Evolutionary conservation across 306 rosid species (phyloP).

Genomic region (Inga leiocalycina): DNA sequence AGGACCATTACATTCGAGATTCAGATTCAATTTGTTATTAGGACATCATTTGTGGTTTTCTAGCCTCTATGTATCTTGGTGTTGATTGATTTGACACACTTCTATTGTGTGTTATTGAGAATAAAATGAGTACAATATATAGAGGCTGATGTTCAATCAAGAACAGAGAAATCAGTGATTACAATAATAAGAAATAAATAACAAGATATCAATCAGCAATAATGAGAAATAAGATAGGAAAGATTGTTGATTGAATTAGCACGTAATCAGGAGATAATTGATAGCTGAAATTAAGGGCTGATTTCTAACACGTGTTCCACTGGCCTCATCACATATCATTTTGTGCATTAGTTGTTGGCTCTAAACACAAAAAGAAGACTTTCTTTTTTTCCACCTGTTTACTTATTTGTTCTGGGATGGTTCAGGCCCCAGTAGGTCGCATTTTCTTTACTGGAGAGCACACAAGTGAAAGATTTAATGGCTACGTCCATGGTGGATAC

Average conservation of each 20-base stretch:
- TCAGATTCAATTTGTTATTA: constrained; percentile 14
- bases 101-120: no score
- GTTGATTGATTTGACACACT: no score
- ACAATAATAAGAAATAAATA: no score
- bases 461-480: constrained; percentile 83
- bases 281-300: no score
- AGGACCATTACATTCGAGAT: constrained; percentile 16
- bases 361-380: neutral
- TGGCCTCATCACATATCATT: neutral
- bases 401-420: constrained; percentile 1
- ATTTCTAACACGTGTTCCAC: neutral
- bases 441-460: constrained; percentile 91
- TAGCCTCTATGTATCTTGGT: neutral
- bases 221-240: no score
- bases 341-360: neutral
- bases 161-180: no score
- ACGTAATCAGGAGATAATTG: no score
- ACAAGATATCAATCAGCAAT: no score
- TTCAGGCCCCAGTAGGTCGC: constrained; percentile 81
- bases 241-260: no score
- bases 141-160: no score
- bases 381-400: neutral
- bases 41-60: neutral
- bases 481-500: constrained; percentile 94
- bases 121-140: no score